A percentile compares a stretch with the other conserved stretches of the same genome.
Conservation (phyloP, 2,329 filamentous ascomycete genomes). For the Zarea fungicola region DNA sequence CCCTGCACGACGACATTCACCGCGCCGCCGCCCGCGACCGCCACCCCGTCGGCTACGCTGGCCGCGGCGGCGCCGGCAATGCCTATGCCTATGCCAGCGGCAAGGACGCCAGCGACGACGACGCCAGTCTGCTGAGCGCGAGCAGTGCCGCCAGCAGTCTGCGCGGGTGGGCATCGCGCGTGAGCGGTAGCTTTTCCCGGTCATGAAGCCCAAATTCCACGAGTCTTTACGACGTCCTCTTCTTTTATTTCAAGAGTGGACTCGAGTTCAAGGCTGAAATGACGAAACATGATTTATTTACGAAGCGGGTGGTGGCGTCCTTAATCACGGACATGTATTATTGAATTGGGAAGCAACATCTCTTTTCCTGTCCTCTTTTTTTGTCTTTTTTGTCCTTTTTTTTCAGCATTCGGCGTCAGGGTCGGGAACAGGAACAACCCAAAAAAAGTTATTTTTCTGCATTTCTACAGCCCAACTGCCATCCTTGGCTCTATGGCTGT, state of each 20-base stretch:
- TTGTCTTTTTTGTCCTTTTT: background rate
- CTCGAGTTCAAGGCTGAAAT: too few relatives aligned
- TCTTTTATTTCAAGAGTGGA: too few relatives aligned
- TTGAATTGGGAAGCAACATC: background rate
- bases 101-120: conserved; percentile 16
- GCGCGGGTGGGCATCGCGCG: conserved; percentile 18
- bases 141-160: background rate
- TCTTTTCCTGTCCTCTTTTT: background rate
- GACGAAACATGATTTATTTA: too few relatives aligned
- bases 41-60: conserved; percentile 53
- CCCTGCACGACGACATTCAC: conserved; percentile 42
- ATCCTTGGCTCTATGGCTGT: too few relatives aligned
- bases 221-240: too few relatives aligned
- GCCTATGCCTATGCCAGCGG: conserved; percentile 49
- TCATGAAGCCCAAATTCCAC: background rate
- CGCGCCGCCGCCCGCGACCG: conserved; percentile 38
- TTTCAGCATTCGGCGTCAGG: conserved; percentile 10
- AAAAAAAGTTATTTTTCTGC: background rate
- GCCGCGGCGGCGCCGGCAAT: conserved; percentile 61
- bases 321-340: too few relatives aligned
- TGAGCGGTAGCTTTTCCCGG: conserved; percentile 21
- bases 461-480: too few relatives aligned
- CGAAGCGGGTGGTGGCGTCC: too few relatives aligned
- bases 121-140: conserved; percentile 17
- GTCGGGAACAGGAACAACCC: conserved; percentile 1